These are phyloP conservation scores for Trichophyton verrucosum DNA, from an alignment of 2,329 filamentous ascomycete species.

Conservation along the genomic window DNA sequence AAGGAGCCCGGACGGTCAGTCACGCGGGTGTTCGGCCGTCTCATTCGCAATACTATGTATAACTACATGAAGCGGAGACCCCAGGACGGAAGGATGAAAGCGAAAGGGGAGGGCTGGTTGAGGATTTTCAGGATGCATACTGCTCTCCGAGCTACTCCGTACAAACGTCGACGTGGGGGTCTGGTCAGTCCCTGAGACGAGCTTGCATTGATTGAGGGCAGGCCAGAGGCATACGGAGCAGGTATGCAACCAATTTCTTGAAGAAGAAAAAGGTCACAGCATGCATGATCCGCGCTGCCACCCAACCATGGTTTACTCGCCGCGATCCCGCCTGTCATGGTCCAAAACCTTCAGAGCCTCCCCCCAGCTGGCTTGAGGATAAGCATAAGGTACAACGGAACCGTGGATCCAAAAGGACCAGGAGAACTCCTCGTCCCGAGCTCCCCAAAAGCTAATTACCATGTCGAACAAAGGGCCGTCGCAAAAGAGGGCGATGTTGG, in stretches of 20 bases:
- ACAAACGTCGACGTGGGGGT: background rate
- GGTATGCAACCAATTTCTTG: background rate
- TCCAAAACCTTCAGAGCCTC: background rate
- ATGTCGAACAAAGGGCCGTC: background rate
- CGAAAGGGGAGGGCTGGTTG: background rate
- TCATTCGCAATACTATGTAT: background rate
- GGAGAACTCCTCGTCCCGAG: background rate
- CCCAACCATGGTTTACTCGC: background rate
- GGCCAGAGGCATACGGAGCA: background rate
- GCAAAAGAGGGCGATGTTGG: background rate
- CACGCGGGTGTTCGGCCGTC: background rate
- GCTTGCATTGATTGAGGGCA: background rate
- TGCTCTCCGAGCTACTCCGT: background rate
- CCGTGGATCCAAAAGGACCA: background rate
- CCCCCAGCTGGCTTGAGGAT: background rate
- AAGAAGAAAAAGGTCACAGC: background rate
- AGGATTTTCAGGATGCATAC: background rate
- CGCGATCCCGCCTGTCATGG: background rate
- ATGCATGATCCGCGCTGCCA: background rate
- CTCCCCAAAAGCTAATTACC: slow-evolving; percentile 1
- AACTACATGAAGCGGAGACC: background rate
- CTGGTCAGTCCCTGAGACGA: background rate
- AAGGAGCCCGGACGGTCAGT: background rate
- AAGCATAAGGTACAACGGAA: slow-evolving; percentile 1
- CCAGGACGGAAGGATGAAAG: background rate